Evolutionary conservation across 768 basidiomycete species (phyloP), one percentile per base, ranked within the genome.

Genomic region (Serendipita sp.): DNA sequence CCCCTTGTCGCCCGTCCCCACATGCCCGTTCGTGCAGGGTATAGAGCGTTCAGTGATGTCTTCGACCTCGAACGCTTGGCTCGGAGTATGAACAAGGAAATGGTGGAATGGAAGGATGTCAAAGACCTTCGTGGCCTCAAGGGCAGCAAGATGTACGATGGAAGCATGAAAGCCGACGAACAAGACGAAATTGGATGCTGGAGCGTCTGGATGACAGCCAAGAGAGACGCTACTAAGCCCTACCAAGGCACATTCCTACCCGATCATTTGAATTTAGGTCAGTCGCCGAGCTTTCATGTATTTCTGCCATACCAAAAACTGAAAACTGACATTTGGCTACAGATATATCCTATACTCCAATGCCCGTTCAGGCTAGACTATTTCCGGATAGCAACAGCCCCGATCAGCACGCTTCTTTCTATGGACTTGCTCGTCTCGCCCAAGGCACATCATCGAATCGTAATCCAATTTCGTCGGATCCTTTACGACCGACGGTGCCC

Each of bases 51-150:
- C 67, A 78, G 83, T 24, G 78, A 82, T 34, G 79, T 86, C 0
- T 85, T 85, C 68, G 83, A 86, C 68, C 72, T 85, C 51, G 77
- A 79, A 0, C 76, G 80, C 8, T 76, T 85, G 3, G 74, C 78
- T 35, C 71, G 75, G 62, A 69, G 71, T 11, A 69, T 85, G 28
- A 74, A 76, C 18, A 73, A 69, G 45, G 80, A 83, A 0, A 70
- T 86, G 11, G 70, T 86, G 3, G 84, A 86, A 72, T 86, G 84
- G 84, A 75, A 79, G 48, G 78, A 86, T 66, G 78, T 86, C 53
- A 86, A 86, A 70, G 74, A 80, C 65, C 70, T 71, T 13, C 67
- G 68, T 45, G 73, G 63, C 48, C 30, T 34, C 7, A 30, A 28
- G 16, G 45, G 2, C 41, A 53, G 15, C 18, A 30, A 70, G 64